A percentile compares a stretch with the other conserved stretches of the same genome.
phyloP scores from a whole-genome alignment of 495 filamentous ascomycete genomes.

The Jackrogersella multiformis region DNA sequence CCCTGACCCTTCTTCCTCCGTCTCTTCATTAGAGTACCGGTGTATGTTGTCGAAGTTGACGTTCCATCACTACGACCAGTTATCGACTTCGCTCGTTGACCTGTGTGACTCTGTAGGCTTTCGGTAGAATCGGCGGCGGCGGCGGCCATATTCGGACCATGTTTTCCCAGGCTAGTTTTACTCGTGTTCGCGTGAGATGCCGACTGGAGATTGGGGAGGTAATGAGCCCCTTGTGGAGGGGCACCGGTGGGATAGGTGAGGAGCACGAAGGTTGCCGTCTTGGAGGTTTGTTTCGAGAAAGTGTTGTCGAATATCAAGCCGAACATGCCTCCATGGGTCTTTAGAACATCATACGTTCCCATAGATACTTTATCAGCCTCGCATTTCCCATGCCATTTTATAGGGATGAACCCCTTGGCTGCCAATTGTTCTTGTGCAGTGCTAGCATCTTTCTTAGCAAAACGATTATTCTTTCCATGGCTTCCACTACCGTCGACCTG shows the following conservation, averaged over 20 bases:
- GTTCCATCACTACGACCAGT: slow-evolving; percentile 50
- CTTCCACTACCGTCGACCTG: slow-evolving; percentile 47
- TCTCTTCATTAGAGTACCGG: slow-evolving; percentile 85
- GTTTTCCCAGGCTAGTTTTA: slow-evolving; percentile 59
- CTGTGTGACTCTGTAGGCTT: slow-evolving; percentile 62
- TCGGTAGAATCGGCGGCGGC: slow-evolving; percentile 62
- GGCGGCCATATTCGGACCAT: slow-evolving; percentile 51
- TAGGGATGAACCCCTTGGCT: slow-evolving; percentile 82
- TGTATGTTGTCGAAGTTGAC: slow-evolving; percentile 59
- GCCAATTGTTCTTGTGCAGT: slow-evolving; percentile 83
- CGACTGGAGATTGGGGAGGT: slow-evolving; percentile 66
- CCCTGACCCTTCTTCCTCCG: slow-evolving; percentile 92
- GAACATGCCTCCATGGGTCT: slow-evolving; percentile 86
- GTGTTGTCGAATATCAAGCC: slow-evolving; percentile 98
- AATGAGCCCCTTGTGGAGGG: slow-evolving; percentile 80
- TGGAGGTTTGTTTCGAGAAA: slow-evolving; percentile 93
- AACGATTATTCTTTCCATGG: slow-evolving; percentile 48
- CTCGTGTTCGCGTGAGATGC: slow-evolving; percentile 55
- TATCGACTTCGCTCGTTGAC: slow-evolving; percentile 44
- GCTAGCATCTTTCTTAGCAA: slow-evolving; percentile 60
- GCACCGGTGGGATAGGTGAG: slow-evolving; percentile 88
- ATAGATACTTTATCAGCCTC: slow-evolving; percentile 96
- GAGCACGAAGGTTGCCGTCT: slow-evolving; percentile 92
- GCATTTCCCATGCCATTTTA: slow-evolving; percentile 92
- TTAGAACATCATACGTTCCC: slow-evolving; percentile 82